Conservation (phyloP, 106 monocot genomes). For the Allium cepa region DNA sequence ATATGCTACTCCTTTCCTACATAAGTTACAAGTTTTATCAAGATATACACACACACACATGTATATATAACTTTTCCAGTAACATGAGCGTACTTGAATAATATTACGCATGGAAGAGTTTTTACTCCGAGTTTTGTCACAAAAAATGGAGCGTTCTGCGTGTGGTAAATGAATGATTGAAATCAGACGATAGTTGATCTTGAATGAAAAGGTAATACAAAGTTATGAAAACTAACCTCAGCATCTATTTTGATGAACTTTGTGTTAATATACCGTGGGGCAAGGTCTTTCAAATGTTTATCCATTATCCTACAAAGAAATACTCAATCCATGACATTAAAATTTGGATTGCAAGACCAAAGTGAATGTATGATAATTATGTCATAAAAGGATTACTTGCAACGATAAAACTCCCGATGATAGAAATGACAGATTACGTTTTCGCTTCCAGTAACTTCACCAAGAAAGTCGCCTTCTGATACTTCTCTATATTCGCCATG, state of each 20-base stretch:
- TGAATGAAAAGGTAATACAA: not conserved
- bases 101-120: slow-evolving; percentile 81
- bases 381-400: slow-evolving; percentile 60
- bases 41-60: not conserved
- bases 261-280: slow-evolving; percentile 56
- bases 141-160: slow-evolving; percentile 95
- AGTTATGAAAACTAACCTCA: slow-evolving; percentile 32
- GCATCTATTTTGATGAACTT: slow-evolving; percentile 90
- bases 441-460: slow-evolving; percentile 87
- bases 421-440: slow-evolving; percentile 93
- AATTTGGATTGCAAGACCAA: not conserved
- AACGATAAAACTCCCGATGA: slow-evolving; percentile 95
- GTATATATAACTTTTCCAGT: not conserved
- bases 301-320: slow-evolving; percentile 69
- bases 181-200: not conserved
- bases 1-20: slow-evolving; percentile 70
- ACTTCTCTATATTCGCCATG: slow-evolving; percentile 97
- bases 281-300: slow-evolving; percentile 82
- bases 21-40: not conserved
- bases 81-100: slow-evolving; percentile 50
- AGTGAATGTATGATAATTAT: not conserved
- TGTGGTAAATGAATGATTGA: not conserved
- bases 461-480: slow-evolving; percentile 87
- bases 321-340: not conserved
- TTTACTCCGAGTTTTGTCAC: slow-evolving; percentile 82